Evolutionary conservation across 306 rosid genomes (phyloP).

Genomic region (Begonia masoniana): DNA sequence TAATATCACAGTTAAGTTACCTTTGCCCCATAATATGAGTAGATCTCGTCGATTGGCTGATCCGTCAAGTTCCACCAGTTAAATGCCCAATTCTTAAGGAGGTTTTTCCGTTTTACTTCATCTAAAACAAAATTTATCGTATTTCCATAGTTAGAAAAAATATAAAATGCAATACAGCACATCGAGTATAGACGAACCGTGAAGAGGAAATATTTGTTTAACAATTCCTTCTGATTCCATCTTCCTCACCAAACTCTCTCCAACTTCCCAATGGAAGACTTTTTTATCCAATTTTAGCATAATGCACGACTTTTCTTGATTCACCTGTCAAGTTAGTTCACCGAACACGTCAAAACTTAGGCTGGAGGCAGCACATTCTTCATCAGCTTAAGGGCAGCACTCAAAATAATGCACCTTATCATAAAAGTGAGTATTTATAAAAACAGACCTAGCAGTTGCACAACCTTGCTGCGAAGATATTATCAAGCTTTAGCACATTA

Average conservation of each 20-base stretch:
- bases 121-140: constrained; percentile 38
- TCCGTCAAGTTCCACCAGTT: constrained; percentile 73
- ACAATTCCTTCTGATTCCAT: constrained; percentile 56
- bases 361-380: too few relatives aligned
- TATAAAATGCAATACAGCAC: constrained; percentile 12
- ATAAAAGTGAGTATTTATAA: too few relatives aligned
- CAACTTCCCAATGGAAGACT: constrained; percentile 51
- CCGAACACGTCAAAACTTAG: too few relatives aligned
- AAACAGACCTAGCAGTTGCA: too few relatives aligned
- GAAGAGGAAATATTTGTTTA: constrained; percentile 85
- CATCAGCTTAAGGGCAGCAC: too few relatives aligned
- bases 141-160: constrained; percentile 12
- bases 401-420: too few relatives aligned
- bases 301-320: constrained; percentile 27
- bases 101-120: constrained; percentile 72
- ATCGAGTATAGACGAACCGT: constrained; percentile 37
- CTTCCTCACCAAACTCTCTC: constrained; percentile 61
- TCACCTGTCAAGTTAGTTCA: constrained; percentile 32
- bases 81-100: constrained; percentile 72
- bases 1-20: constrained; percentile 22
- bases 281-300: constrained; percentile 43
- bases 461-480: too few relatives aligned
- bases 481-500: too few relatives aligned
- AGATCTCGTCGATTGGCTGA: constrained; percentile 83
- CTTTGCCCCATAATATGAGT: constrained; percentile 84